phyloP scores from a whole-genome alignment of 331 rosid species.

The Erythrophleum ivorense region DNA sequence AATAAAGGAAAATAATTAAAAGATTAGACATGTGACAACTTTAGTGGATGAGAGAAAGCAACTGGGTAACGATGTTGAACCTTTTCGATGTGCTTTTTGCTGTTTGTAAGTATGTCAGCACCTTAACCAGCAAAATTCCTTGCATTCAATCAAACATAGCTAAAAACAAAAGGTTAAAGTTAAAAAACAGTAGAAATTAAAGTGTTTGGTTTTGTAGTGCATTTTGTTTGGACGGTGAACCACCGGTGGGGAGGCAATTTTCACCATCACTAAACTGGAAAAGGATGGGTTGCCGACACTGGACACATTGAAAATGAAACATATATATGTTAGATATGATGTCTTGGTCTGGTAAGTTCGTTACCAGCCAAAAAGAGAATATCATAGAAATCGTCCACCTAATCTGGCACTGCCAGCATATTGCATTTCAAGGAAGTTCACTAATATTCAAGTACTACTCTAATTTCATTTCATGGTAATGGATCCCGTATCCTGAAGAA shows the following conservation, averaged over 20 bases:
- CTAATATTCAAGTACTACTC: background rate
- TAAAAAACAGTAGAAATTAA: conserved; percentile 13
- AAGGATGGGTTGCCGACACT: conserved; percentile 38
- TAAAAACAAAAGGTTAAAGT: background rate
- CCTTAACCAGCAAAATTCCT: background rate
- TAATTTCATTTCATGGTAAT: background rate
- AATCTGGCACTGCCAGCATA: background rate
- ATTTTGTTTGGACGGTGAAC: conserved; percentile 25
- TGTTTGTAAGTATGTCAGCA: background rate
- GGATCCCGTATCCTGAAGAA: background rate
- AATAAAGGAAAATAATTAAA: background rate
- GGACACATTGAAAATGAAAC: conserved; percentile 25
- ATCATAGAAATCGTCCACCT: background rate
- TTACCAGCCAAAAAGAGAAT: conserved; percentile 8
- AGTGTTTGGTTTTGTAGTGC: conserved; percentile 6
- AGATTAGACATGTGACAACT: background rate
- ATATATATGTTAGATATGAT: background rate
- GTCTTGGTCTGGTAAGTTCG: conserved; percentile 8
- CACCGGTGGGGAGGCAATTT: conserved; percentile 19
- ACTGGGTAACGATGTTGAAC: no score
- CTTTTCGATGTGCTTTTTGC: background rate
- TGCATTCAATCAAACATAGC: background rate
- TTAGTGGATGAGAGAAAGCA: background rate
- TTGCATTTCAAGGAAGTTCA: background rate
- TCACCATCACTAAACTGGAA: conserved; percentile 11